Evolutionary conservation across 768 basidiomycete species (phyloP).

Genomic region (Hypholoma fasciculare): DNA sequence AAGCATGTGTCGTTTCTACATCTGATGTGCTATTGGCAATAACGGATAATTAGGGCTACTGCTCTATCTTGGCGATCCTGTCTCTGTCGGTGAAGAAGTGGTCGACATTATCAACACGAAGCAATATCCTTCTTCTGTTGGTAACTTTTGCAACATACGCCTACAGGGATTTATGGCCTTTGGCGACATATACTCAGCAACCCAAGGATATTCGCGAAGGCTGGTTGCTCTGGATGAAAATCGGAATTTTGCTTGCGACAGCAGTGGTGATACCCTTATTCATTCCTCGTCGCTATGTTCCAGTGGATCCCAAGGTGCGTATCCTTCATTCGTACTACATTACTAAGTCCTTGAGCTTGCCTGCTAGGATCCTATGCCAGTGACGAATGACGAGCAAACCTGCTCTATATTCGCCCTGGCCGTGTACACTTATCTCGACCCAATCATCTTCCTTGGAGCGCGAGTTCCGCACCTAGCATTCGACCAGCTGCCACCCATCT

Average conservation of each 20-base stretch:
- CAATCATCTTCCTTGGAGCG: constrained; percentile 42
- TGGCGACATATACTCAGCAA: constrained; percentile 43
- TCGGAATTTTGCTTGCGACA: constrained; percentile 40
- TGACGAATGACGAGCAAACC: constrained; percentile 47
- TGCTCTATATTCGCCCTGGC: constrained; percentile 41
- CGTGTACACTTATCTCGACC: constrained; percentile 53
- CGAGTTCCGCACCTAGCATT: constrained; percentile 39
- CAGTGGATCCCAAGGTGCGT: constrained; percentile 45
- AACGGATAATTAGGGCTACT: neutral
- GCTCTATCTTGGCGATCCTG: neutral
- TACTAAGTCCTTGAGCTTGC: neutral
- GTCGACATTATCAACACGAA: constrained; percentile 8
- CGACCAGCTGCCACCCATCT: constrained; percentile 59
- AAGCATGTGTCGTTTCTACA: neutral
- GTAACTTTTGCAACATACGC: constrained; percentile 41
- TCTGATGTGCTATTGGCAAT: neutral
- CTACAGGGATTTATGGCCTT: constrained; percentile 56
- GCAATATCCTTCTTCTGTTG: constrained; percentile 26
- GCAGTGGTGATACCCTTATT: constrained; percentile 44
- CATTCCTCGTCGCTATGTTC: constrained; percentile 50
- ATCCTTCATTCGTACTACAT: neutral
- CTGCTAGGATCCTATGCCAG: constrained; percentile 28
- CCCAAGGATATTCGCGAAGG: constrained; percentile 47
- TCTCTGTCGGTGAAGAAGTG: neutral
- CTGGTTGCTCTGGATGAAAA: constrained; percentile 45